phyloP scores from a whole-genome alignment of 768 basidiomycete genomes.

The Cytidiella melzeri region DNA sequence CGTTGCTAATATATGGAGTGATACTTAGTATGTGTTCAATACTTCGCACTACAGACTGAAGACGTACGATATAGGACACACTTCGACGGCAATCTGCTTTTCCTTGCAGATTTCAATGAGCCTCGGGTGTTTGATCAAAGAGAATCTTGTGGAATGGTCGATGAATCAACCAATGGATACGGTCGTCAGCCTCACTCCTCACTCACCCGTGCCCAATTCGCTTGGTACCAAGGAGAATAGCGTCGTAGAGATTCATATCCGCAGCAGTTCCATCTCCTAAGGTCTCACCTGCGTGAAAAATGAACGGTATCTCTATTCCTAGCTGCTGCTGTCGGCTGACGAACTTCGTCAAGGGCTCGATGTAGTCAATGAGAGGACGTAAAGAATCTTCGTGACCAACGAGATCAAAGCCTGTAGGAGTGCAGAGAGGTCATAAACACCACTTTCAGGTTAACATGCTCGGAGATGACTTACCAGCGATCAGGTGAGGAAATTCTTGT shows the following conservation, averaged over 20 bases:
- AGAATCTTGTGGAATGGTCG: conserved; percentile 41
- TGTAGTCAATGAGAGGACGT: conserved; percentile 56
- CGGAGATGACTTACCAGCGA: conserved; percentile 41
- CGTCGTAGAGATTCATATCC: conserved; percentile 73
- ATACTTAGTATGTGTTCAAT: background rate
- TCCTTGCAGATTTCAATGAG: conserved; percentile 63
- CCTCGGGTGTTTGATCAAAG: conserved; percentile 71
- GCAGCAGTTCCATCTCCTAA: conserved; percentile 67
- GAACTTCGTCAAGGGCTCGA: conserved; percentile 56
- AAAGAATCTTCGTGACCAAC: conserved; percentile 68
- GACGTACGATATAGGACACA: conserved; percentile 77
- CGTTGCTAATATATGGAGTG: conserved; percentile 43
- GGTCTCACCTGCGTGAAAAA: conserved; percentile 80
- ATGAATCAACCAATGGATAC: background rate
- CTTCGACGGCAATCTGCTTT: conserved; percentile 58
- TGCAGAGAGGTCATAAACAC: background rate
- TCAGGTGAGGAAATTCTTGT: conserved; percentile 66
- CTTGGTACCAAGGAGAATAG: conserved; percentile 70
- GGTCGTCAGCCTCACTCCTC: background rate
- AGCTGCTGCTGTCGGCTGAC: conserved; percentile 47
- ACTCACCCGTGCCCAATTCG: conserved; percentile 76
- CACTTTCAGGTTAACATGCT: no score
- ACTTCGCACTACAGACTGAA: conserved; percentile 5
- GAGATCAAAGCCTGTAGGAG: conserved; percentile 60
- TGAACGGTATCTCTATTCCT: conserved; percentile 63